Evolutionary conservation across 345 rosid species (phyloP).

Genomic region (Litchi chinensis): DNA sequence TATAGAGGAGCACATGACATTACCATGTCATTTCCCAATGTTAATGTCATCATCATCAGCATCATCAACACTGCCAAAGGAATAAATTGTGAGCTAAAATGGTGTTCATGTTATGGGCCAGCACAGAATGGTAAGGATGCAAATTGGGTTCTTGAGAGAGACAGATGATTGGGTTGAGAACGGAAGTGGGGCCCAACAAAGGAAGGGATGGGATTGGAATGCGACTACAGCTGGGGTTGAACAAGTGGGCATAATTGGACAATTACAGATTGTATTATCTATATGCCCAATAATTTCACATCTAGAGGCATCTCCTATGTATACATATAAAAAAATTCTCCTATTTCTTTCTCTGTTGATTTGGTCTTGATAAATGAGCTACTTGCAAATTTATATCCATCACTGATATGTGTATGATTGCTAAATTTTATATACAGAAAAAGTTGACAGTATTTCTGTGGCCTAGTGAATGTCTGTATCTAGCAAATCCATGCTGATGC

Average conservation of each 20-base stretch:
- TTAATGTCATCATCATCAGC: constrained; percentile 12
- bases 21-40: background rate
- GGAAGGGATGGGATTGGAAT: constrained; percentile 23
- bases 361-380: constrained; percentile 50
- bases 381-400: constrained; percentile 7
- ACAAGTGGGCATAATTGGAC: constrained; percentile 57
- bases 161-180: constrained; percentile 27
- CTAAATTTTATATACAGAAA: constrained; percentile 24
- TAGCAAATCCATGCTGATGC: constrained; percentile 25
- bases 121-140: constrained; percentile 22
- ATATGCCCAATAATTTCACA: constrained; percentile 36
- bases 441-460: constrained; percentile 14
- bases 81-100: constrained; percentile 17
- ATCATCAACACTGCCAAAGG: constrained; percentile 2
- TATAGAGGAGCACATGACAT: background rate
- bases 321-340: constrained; percentile 14
- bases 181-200: constrained; percentile 32
- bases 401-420: constrained; percentile 12
- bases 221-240: constrained; percentile 45
- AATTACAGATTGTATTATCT: constrained; percentile 48
- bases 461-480: constrained; percentile 43
- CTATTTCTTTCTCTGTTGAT: constrained; percentile 23
- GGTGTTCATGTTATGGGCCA: constrained; percentile 31
- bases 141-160: constrained; percentile 24
- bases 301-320: constrained; percentile 30